Percentiles rank a stretch among this genome's conserved stretches.
These are phyloP conservation scores for Pueraria montana DNA, from an alignment of 306 rosid species.

Conservation along the genomic window DNA sequence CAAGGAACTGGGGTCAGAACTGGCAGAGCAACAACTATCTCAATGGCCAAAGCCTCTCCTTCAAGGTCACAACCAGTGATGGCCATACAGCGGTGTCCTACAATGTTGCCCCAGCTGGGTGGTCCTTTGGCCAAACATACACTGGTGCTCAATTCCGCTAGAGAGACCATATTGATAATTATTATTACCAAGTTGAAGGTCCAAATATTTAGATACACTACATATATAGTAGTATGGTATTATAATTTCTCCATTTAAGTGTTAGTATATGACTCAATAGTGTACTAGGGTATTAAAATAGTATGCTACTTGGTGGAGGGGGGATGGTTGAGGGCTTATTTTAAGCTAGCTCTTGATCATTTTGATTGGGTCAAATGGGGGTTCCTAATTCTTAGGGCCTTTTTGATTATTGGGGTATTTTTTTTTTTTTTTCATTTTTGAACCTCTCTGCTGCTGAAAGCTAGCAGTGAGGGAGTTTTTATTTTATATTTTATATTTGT, in stretches of 20 bases:
- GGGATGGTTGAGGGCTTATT: conserved; percentile 72
- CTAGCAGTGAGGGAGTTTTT: conserved; percentile 46
- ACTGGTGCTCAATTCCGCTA: conserved; percentile 86
- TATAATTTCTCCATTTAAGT: conserved; percentile 31
- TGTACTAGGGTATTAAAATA: conserved; percentile 82
- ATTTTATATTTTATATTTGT: conserved; percentile 30
- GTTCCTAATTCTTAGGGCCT: conserved; percentile 47
- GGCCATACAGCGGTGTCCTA: conserved; percentile 74
- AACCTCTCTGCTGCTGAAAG: conserved; percentile 48
- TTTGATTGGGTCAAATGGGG: conserved; percentile 42
- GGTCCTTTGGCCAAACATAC: conserved; percentile 99
- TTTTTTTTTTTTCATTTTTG: background rate
- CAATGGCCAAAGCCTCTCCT: conserved; percentile 88
- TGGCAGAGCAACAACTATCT: conserved; percentile 97
- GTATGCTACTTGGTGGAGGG: conserved; percentile 62
- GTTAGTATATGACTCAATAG: conserved; percentile 57
- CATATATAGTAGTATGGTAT: conserved; percentile 3
- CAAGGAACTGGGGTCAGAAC: conserved; percentile 98
- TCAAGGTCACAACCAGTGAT: conserved; percentile 91
- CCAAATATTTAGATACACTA: conserved; percentile 22
- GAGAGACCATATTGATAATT: background rate
- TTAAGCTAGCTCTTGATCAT: conserved; percentile 67
- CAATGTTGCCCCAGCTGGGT: conserved; percentile 80
- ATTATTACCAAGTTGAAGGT: background rate
- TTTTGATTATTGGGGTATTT: conserved; percentile 47